Conservation (phyloP, 2,329 filamentous ascomycete species). For the Amauroascus niger region DNA sequence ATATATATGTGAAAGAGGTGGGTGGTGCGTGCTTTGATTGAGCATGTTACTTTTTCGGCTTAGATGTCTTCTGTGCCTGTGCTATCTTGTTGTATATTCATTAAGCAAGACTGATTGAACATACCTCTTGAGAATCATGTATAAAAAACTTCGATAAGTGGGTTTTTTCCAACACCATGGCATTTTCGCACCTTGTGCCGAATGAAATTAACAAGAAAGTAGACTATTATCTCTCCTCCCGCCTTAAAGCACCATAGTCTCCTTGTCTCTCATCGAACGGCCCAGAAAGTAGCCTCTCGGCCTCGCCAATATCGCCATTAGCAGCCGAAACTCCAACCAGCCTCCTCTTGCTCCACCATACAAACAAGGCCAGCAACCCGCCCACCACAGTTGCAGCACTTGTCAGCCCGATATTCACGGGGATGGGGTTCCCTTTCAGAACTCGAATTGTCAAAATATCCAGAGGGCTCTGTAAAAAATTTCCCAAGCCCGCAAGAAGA, state of each 20-base stretch:
- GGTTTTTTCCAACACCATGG: too few relatives aligned
- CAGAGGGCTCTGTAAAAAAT: slow-evolving; percentile 70
- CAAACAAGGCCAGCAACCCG: slow-evolving; percentile 55
- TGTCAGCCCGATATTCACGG: slow-evolving; percentile 64
- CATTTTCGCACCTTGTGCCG: too few relatives aligned
- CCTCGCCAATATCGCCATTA: neutral
- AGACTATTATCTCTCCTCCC: neutral
- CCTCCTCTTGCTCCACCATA: slow-evolving; percentile 39
- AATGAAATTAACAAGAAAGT: too few relatives aligned
- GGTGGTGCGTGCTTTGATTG: neutral
- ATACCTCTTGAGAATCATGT: too few relatives aligned
- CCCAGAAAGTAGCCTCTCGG: slow-evolving; percentile 4
- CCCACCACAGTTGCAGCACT: slow-evolving; percentile 56
- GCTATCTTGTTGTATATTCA: neutral
- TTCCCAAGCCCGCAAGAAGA: slow-evolving; percentile 70
- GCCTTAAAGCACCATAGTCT: neutral
- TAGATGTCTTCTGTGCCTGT: neutral
- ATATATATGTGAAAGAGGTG: neutral
- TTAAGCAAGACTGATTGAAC: neutral
- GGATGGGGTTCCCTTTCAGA: slow-evolving; percentile 63
- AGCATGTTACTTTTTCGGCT: neutral
- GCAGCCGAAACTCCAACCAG: neutral
- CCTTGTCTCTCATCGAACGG: neutral
- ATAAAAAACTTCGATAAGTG: too few relatives aligned
- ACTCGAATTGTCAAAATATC: slow-evolving; percentile 66